Base-by-base conservation (phyloP, 352 stramenopile species). In the Globisporangium okanoganense region DNA sequence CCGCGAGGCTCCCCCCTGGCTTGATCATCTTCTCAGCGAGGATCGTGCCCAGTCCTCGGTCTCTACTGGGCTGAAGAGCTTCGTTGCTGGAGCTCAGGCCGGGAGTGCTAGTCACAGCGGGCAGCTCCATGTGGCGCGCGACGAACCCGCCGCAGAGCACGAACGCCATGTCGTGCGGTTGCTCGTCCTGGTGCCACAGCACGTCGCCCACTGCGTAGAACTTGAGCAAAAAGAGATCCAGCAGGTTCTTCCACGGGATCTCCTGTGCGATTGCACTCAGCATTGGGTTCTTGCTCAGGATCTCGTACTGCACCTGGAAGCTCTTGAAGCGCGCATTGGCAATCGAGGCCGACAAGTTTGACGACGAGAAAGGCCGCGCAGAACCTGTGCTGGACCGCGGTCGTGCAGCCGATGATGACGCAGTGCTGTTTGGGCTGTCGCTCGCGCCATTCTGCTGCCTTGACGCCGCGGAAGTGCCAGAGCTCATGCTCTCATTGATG, bases 161-260 rank as follows among this genome's bases (percentile, higher is more conserved):
- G 24, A 86, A 85, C 10, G 52, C 66, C 14, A 86, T 61, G 31
- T 85, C 76, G 24, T 72, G 70, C 14, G 73, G 65, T 4, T 79
- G 70, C 8, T 79, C 73, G 2, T 65, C 70, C 35, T 82, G 65
- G 1, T 45, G 51, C 62, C 69, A 81, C 1, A 85, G 50, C 48
- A 79, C 61, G 22, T 85, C 77, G 6, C 73, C 73, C 13, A 84
- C 75, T 1, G 66, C 75, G 38, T 70, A 78, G 53, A 81, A 85
- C 56, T 85, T 78, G 49, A 85, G 64, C 22, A 74, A 56, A 44
- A 82, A 85, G 29, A 85, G 50, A 29, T 87, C 75, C 22, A 87
- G 70, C 14, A 88, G 57, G 40, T 87, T 85, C n/a, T 79, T 78
- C 74, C 75, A 85, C 24, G 79, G 71, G 55, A 87, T 75, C 35